A percentile compares a stretch with the other conserved stretches of the same genome.
Conservation (phyloP, 345 rosid species). For the Heritiera littoralis region DNA sequence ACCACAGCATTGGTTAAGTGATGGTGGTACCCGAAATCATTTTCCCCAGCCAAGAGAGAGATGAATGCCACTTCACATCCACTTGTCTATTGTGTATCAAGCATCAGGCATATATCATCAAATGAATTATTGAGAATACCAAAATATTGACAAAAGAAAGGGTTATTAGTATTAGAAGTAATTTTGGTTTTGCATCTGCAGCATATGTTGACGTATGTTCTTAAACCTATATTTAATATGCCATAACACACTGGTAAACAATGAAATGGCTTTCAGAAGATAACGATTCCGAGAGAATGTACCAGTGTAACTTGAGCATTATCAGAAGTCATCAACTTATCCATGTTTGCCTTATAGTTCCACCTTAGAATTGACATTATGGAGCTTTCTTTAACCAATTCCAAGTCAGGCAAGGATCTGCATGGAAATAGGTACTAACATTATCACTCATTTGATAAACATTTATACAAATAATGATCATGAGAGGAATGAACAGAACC, state of each 20-base stretch:
- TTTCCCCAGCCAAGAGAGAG: slow-evolving; percentile 40
- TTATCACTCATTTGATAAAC: slow-evolving; percentile 18
- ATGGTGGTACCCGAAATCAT: slow-evolving; percentile 38
- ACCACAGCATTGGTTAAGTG: slow-evolving; percentile 6
- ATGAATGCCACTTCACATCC: slow-evolving; percentile 56
- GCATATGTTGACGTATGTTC: neutral
- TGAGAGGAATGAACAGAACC: neutral
- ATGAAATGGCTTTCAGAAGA: neutral
- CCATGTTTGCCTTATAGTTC: slow-evolving; percentile 57
- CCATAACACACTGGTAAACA: slow-evolving; percentile 21
- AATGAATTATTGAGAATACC: slow-evolving; percentile 8
- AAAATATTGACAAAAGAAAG: neutral
- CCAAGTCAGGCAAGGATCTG: slow-evolving; percentile 58
- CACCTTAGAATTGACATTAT: slow-evolving; percentile 52
- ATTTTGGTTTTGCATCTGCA: neutral
- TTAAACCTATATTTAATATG: too few relatives aligned
- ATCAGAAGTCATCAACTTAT: slow-evolving; percentile 45
- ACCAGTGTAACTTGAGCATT: slow-evolving; percentile 47
- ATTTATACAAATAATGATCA: slow-evolving; percentile 4
- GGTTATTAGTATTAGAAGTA: neutral
- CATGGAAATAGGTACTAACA: slow-evolving; percentile 4
- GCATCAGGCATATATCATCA: slow-evolving; percentile 9
- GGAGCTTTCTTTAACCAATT: slow-evolving; percentile 49
- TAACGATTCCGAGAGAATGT: slow-evolving; percentile 15
- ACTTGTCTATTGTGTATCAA: slow-evolving; percentile 37